Percentiles rank a stretch among this genome's conserved stretches.
Evolutionary conservation across 176 grass and related monocot genomes (phyloP).

Genomic region (Olyra latifolia): DNA sequence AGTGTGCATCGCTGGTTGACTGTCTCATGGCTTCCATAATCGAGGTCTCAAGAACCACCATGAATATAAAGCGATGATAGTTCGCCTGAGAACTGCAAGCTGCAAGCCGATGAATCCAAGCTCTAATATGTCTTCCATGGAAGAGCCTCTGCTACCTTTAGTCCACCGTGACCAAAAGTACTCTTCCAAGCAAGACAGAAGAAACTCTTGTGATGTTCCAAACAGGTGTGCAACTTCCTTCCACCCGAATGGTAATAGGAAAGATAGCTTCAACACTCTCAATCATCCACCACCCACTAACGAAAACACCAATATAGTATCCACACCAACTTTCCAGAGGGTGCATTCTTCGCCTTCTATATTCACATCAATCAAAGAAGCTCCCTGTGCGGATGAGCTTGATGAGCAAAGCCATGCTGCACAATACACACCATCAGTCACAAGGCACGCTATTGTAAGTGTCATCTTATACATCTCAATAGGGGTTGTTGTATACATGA

Average conservation of each 20-base stretch:
- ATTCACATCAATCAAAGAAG: conserved; percentile 55
- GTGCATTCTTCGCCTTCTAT: conserved; percentile 63
- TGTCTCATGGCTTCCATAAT: conserved; percentile 3
- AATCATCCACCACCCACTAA: conserved; percentile 24
- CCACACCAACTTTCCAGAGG: conserved; percentile 35
- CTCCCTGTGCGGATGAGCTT: conserved; percentile 26
- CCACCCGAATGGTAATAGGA: conserved; percentile 18
- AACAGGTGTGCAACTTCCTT: conserved; percentile 38
- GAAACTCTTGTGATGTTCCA: conserved; percentile 38
- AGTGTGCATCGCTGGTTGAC: conserved; percentile 36
- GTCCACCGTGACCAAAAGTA: conserved; percentile 18
- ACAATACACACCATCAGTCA: conserved; percentile 49
- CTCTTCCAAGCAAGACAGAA: conserved; percentile 36
- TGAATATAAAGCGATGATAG: conserved; percentile 37
- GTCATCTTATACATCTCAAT: conserved; percentile 65
- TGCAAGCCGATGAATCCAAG: conserved; percentile 26
- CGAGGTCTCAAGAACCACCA: conserved; percentile 25
- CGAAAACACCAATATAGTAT: conserved; percentile 24
- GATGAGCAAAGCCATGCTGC: conserved; percentile 35
- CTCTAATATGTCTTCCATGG: conserved; percentile 34
- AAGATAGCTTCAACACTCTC: conserved; percentile 23
- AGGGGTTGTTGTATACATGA: conserved; percentile 56
- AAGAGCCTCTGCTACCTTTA: conserved; percentile 46
- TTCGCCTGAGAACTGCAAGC: conserved; percentile 29
- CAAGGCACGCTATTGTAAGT: conserved; percentile 54